phyloP scores from a whole-genome alignment of 2,329 filamentous ascomycete species.

The Gnomoniopsis sp. region DNA sequence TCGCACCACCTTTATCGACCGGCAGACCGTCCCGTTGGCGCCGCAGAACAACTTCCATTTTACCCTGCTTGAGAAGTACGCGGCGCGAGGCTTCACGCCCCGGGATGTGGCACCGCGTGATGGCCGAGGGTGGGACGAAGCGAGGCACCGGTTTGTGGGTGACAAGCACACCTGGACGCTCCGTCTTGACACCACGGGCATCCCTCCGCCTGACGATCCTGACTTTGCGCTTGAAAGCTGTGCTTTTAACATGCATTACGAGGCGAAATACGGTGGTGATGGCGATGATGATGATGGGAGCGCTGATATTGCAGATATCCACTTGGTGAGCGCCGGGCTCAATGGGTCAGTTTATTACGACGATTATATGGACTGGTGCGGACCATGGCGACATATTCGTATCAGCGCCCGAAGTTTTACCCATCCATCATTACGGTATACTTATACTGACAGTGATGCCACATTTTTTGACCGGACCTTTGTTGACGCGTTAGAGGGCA shows the following conservation, averaged over 20 bases:
- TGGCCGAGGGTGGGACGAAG: neutral
- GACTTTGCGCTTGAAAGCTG: neutral
- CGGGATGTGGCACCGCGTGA: neutral
- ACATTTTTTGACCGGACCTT: neutral
- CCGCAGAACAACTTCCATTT: neutral
- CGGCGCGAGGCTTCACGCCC: neutral
- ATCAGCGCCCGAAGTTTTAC: neutral
- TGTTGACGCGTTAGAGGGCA: neutral
- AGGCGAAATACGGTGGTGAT: neutral
- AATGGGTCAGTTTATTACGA: neutral
- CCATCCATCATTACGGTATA: neutral
- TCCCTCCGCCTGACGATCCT: neutral
- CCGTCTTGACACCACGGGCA: neutral
- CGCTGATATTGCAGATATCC: too few species aligned
- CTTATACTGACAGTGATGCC: neutral
- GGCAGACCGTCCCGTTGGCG: neutral
- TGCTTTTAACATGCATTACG: neutral
- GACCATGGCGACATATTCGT: neutral
- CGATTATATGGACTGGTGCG: neutral
- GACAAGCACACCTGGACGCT: neutral
- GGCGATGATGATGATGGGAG: too few species aligned
- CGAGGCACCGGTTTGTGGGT: neutral
- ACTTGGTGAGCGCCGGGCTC: too few species aligned
- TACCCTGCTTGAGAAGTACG: neutral
- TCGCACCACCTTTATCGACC: neutral